phyloP scores from a whole-genome alignment of 208 protist species.

The Angomonas deanei region DNA sequence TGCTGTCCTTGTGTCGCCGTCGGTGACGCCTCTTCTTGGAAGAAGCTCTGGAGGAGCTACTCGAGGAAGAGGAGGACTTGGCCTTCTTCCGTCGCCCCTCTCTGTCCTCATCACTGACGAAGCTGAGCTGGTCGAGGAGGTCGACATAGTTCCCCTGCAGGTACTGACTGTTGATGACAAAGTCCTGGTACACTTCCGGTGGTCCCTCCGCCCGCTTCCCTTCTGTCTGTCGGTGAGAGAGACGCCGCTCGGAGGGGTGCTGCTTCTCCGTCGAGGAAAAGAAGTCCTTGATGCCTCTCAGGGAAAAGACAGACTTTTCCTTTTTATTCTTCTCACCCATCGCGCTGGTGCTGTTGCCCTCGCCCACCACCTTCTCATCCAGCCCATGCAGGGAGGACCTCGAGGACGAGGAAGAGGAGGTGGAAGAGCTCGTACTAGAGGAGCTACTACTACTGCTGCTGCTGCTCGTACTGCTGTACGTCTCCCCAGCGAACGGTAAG shows the following conservation, averaged over 20 bases:
- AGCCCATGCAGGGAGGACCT: background rate
- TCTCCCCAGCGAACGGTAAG: background rate
- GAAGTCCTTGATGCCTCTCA: no score
- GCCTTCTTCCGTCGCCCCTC: background rate
- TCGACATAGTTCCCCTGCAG: constrained; percentile 48
- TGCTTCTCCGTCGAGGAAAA: no score
- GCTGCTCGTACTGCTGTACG: background rate
- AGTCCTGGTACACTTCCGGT: constrained; percentile 40
- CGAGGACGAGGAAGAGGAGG: constrained; percentile 4
- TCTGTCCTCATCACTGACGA: background rate
- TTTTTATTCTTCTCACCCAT: background rate
- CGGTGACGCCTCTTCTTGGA: background rate
- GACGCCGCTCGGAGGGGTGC: background rate
- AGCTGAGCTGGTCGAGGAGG: constrained; percentile 2
- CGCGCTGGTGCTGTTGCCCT: background rate
- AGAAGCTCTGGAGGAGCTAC: background rate
- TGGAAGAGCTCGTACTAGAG: background rate
- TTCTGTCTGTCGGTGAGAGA: background rate
- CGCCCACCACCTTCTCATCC: background rate
- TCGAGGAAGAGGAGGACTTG: constrained; percentile 5
- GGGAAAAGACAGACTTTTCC: background rate
- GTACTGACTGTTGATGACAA: constrained; percentile 52
- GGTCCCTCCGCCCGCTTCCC: background rate
- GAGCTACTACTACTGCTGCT: background rate
- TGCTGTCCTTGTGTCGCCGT: background rate